Evolutionary conservation across 371 early-diverging fungal genomes (phyloP).

Genomic region (Nematocida major): DNA sequence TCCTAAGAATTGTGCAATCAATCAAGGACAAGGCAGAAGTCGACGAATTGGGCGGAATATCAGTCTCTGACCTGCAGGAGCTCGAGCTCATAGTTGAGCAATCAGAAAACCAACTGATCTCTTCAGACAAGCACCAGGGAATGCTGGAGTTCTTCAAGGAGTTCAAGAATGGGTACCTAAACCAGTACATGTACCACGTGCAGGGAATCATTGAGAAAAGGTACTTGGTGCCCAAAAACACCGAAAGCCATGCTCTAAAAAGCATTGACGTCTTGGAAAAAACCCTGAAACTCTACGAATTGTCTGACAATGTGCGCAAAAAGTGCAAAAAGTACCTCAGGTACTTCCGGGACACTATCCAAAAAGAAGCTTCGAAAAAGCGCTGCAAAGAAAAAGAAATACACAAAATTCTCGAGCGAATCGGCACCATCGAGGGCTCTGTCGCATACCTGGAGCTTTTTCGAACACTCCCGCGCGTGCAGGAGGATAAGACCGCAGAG

Average conservation of each 20-base stretch:
- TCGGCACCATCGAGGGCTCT: neutral
- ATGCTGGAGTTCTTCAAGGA: neutral
- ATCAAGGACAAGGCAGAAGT: neutral
- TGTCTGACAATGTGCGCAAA: too few relatives aligned
- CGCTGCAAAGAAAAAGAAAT: neutral
- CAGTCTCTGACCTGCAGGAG: neutral
- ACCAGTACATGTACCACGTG: slow-evolving; percentile 1
- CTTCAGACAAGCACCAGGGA: neutral
- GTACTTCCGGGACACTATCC: neutral
- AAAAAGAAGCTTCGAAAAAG: neutral
- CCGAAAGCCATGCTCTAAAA: too few relatives aligned
- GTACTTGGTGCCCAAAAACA: neutral
- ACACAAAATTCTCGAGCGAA: neutral
- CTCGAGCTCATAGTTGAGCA: neutral
- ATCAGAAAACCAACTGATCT: neutral
- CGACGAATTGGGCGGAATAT: neutral
- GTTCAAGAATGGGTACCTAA: neutral
- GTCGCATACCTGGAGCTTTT: neutral
- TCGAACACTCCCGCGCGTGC: neutral
- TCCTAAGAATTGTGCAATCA: neutral
- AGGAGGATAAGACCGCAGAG: neutral
- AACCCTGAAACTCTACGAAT: too few relatives aligned
- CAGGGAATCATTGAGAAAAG: neutral
- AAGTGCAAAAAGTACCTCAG: too few relatives aligned
- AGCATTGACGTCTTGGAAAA: too few relatives aligned